Percentiles rank a stretch among this genome's conserved stretches.
Conservation (phyloP, 2,329 filamentous ascomycete species). For the Xylaria multiplex region DNA sequence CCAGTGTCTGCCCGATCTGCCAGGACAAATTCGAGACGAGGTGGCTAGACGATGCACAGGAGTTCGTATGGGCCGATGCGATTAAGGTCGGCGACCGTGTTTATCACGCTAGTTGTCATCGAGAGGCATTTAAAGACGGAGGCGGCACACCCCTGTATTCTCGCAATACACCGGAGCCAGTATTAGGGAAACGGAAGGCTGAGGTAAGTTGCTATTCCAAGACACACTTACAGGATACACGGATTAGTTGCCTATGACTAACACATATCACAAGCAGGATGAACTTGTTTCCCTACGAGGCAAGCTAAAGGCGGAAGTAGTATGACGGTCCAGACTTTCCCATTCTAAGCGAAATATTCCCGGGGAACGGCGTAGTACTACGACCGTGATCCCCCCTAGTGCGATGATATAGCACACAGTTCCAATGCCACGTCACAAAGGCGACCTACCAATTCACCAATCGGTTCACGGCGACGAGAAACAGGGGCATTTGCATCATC, state of each 20-base stretch:
- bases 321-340: constrained; percentile 26
- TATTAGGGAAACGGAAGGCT: constrained; percentile 79
- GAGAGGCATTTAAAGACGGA: constrained; percentile 78
- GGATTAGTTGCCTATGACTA: constrained; percentile 33
- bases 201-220: constrained; percentile 61
- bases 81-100: constrained; percentile 79
- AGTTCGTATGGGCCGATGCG: constrained; percentile 97
- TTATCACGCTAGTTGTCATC: constrained; percentile 90
- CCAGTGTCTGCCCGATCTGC: constrained; percentile 89
- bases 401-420: background rate
- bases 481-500: constrained; percentile 35
- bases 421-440: constrained; percentile 5
- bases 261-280: constrained; percentile 46
- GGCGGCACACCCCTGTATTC: constrained; percentile 53
- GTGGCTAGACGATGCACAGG: constrained; percentile 91
- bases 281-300: constrained; percentile 45
- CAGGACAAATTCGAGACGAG: constrained; percentile 93
- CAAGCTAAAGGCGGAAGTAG: constrained; percentile 47
- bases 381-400: background rate
- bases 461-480: constrained; percentile 23
- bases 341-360: constrained; percentile 20
- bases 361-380: background rate
- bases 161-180: constrained; percentile 69
- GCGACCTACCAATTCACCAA: constrained; percentile 5
- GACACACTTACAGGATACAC: background rate